These are phyloP conservation scores for Turnera subulata DNA, from an alignment of 345 rosid species.

Conservation along the genomic window DNA sequence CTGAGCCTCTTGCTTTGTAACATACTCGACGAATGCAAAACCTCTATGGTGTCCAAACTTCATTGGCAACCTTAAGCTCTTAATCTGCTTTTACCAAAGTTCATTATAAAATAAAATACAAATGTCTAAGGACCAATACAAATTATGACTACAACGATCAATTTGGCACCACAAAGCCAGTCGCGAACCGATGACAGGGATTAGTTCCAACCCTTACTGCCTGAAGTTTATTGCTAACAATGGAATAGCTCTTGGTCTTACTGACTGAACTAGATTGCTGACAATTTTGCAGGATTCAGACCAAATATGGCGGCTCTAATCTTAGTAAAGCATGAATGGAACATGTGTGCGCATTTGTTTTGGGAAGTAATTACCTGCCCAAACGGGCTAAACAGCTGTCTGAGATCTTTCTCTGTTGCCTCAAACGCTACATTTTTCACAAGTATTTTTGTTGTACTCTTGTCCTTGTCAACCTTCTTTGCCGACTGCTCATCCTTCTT, in stretches of 20 bases:
- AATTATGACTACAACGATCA: too few species aligned
- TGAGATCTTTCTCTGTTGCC: constrained; percentile 86
- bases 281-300: too few species aligned
- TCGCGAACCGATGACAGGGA: too few species aligned
- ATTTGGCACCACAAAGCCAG: too few species aligned
- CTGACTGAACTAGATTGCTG: too few species aligned
- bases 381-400: constrained; percentile 85
- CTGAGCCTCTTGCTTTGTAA: constrained; percentile 86
- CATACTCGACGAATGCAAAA: constrained; percentile 76
- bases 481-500: constrained; percentile 55
- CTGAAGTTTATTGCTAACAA: too few species aligned
- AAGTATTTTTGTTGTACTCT: constrained; percentile 69
- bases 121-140: neutral
- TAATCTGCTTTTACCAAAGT: constrained; percentile 43
- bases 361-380: constrained; percentile 61
- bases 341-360: neutral
- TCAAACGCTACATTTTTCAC: constrained; percentile 92
- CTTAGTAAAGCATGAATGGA: neutral
- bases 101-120: neutral
- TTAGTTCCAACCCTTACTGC: too few species aligned
- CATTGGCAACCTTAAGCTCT: constrained; percentile 82
- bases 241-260: too few species aligned
- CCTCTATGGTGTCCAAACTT: constrained; percentile 75
- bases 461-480: constrained; percentile 56
- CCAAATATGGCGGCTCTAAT: neutral